phyloP scores from a whole-genome alignment of 768 basidiomycete species.

The Candolleomyces efflorescens region DNA sequence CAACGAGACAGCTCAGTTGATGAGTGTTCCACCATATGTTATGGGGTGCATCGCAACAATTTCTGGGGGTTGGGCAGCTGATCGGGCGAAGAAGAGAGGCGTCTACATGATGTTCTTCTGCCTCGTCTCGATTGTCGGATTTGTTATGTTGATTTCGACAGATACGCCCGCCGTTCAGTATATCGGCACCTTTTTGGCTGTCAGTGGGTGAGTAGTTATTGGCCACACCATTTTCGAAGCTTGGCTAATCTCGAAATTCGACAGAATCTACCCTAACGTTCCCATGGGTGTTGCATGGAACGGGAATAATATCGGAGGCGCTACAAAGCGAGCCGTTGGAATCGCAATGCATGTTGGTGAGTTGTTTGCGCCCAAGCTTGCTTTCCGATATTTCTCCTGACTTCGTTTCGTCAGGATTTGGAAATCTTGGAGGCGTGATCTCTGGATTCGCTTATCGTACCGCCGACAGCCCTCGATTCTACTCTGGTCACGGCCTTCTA shows the following conservation, averaged over 20 bases:
- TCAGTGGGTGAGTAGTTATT: conserved; percentile 21
- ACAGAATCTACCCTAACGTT: conserved; percentile 28
- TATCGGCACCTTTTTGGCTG: conserved; percentile 26
- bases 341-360: conserved; percentile 30
- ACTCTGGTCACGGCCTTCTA: conserved; percentile 26
- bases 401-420: conserved; percentile 18
- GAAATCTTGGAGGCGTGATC: conserved; percentile 28
- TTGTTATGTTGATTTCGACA: conserved; percentile 24
- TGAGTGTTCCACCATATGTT: conserved; percentile 28
- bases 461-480: conserved; percentile 25
- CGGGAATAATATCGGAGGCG: conserved; percentile 29
- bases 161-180: conserved; percentile 23
- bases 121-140: conserved; percentile 20
- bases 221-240: neutral
- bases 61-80: conserved; percentile 19
- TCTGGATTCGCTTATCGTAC: conserved; percentile 25
- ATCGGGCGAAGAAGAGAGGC: conserved; percentile 21
- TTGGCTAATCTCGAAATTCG: conserved; percentile 1
- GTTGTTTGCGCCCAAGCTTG: conserved; percentile 1
- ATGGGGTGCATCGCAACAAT: conserved; percentile 25
- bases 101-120: conserved; percentile 25
- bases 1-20: conserved; percentile 25
- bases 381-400: neutral
- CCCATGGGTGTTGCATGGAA: conserved; percentile 30
- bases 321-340: conserved; percentile 29